A percentile compares a stretch with the other conserved stretches of the same genome.
These are phyloP conservation scores for Clonostachys rosea DNA, from an alignment of 2,329 filamentous ascomycete species.

Conservation along the genomic window DNA sequence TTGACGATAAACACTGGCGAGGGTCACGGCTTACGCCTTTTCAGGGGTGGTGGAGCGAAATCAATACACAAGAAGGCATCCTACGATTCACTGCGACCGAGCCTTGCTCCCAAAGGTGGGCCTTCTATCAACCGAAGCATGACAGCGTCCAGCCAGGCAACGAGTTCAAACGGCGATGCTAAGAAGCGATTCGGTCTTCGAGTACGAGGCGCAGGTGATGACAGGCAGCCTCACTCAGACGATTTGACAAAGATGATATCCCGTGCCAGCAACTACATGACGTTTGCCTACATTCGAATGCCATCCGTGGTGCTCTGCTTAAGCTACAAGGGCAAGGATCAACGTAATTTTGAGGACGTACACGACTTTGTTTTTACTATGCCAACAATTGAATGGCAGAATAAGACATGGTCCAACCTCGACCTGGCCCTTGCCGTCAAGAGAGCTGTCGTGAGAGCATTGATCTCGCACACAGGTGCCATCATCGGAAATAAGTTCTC, in stretches of 20 bases:
- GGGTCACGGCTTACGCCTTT: slow-evolving; percentile 47
- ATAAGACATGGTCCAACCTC: slow-evolving; percentile 98
- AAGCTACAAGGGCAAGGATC: slow-evolving; percentile 93
- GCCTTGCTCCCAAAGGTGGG: slow-evolving; percentile 31
- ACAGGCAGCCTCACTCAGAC: slow-evolving; percentile 67
- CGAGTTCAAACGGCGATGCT: slow-evolving; percentile 28
- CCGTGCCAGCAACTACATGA: slow-evolving; percentile 95
- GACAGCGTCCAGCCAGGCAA: slow-evolving; percentile 25
- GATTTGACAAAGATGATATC: slow-evolving; percentile 96
- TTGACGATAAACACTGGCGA: slow-evolving; percentile 41
- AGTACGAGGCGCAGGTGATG: slow-evolving; percentile 34
- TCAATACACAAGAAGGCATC: slow-evolving; percentile 47
- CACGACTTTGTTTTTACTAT: slow-evolving; percentile 97
- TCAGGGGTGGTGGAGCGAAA: slow-evolving; percentile 38
- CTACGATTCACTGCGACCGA: slow-evolving; percentile 47
- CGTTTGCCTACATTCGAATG: slow-evolving; percentile 90
- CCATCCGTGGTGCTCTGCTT: slow-evolving; percentile 92
- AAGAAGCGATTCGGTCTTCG: slow-evolving; percentile 55
- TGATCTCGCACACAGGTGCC: slow-evolving; percentile 92
- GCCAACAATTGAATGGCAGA: slow-evolving; percentile 90
- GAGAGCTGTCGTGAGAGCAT: slow-evolving; percentile 86
- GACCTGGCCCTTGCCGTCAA: slow-evolving; percentile 90
- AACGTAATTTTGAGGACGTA: slow-evolving; percentile 93
- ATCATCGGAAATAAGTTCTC: slow-evolving; percentile 98
- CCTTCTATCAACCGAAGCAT: slow-evolving; percentile 32